These are phyloP conservation scores for Halophytophthora polymorphica DNA, from an alignment of 352 stramenopile species.

Conservation along the genomic window DNA sequence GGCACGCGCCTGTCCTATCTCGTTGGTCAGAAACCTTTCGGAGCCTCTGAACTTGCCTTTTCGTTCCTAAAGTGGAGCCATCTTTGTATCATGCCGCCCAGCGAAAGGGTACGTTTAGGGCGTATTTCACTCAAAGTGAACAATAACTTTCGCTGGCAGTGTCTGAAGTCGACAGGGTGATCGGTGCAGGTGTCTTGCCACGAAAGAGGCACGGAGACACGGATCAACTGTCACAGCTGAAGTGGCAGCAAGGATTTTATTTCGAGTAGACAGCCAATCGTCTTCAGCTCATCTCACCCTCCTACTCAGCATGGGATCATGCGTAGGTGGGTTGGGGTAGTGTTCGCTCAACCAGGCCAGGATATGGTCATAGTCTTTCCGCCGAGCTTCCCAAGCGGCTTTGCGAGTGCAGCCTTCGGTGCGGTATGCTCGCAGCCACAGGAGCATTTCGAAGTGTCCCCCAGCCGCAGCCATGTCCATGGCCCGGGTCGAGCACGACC, in stretches of 20 bases:
- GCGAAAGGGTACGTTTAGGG: too few species aligned
- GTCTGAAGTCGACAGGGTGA: too few species aligned
- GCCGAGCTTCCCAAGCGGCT: slow-evolving; percentile 23
- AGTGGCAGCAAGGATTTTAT: background rate
- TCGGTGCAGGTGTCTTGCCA: too few species aligned
- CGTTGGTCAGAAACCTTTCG: too few species aligned
- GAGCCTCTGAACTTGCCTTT: too few species aligned
- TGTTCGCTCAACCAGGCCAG: slow-evolving; percentile 27
- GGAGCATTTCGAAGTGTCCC: slow-evolving; percentile 22
- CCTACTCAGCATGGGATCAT: slow-evolving; percentile 8
- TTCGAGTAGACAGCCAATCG: background rate
- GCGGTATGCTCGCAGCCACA: slow-evolving; percentile 19
- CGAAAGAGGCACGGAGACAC: too few species aligned
- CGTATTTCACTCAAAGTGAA: too few species aligned
- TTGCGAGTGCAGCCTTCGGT: slow-evolving; percentile 23
- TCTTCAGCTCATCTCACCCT: slow-evolving; percentile 1
- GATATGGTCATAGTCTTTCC: slow-evolving; percentile 19
- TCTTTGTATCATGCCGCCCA: too few species aligned
- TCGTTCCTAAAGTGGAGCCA: too few species aligned
- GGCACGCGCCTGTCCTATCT: too few species aligned
- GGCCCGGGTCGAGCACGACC: slow-evolving; percentile 20
- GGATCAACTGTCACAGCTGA: too few species aligned
- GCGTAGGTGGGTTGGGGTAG: slow-evolving; percentile 21
- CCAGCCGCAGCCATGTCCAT: slow-evolving; percentile 29
- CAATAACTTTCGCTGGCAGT: too few species aligned